Percentiles rank a stretch among this genome's conserved stretches.
Conservation (phyloP, 768 basidiomycete species). For the Peribolospora kevripleyi region DNA sequence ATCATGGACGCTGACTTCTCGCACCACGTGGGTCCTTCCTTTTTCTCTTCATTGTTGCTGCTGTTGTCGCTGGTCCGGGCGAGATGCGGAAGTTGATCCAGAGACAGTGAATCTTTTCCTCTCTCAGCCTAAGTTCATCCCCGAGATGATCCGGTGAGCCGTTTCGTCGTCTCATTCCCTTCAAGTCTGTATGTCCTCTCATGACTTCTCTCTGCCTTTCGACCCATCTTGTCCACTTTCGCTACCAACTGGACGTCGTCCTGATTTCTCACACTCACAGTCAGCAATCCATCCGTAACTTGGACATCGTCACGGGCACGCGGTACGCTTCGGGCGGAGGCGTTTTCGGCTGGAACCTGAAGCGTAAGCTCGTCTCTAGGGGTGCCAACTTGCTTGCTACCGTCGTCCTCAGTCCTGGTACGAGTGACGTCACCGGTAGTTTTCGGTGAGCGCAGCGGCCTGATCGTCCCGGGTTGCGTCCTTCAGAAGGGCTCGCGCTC, state of each 20-base stretch:
- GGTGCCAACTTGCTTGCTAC: constrained; percentile 80
- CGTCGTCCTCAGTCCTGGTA: constrained; percentile 57
- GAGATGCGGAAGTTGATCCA: background rate
- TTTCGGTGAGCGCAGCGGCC: constrained; percentile 36
- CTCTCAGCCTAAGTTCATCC: constrained; percentile 71
- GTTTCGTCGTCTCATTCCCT: background rate
- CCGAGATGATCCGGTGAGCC: constrained; percentile 57
- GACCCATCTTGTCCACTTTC: background rate
- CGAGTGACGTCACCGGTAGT: constrained; percentile 73
- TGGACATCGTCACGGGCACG: constrained; percentile 83
- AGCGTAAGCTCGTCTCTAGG: constrained; percentile 60
- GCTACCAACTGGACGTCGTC: no score
- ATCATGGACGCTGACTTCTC: constrained; percentile 97
- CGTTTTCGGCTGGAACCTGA: constrained; percentile 79
- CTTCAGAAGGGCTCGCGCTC: background rate
- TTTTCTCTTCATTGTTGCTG: background rate
- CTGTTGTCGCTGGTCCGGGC: no score
- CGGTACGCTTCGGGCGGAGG: constrained; percentile 60
- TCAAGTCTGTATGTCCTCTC: background rate
- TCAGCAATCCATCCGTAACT: constrained; percentile 57
- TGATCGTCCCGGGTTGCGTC: constrained; percentile 6
- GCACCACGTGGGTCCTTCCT: constrained; percentile 42
- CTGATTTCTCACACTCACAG: constrained; percentile 21
- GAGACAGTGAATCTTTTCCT: background rate
- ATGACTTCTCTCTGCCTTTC: background rate